Percentiles rank a stretch among this genome's conserved stretches.
Evolutionary conservation across 208 protist species (phyloP).

Genomic region (Acanthamoeba castellanii): DNA sequence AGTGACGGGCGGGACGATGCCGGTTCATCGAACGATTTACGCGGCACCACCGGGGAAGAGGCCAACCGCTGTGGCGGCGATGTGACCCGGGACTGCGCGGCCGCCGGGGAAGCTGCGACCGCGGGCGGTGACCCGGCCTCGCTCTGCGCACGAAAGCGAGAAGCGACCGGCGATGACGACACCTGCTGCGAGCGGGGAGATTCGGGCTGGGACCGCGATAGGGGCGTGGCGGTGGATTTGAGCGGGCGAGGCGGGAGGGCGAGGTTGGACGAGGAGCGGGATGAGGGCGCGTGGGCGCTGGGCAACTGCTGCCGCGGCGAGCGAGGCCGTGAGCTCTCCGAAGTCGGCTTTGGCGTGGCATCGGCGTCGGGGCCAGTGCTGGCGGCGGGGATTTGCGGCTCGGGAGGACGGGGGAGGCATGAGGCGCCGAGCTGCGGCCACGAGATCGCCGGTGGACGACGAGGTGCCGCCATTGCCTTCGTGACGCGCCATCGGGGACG

Average conservation of each 20-base stretch:
- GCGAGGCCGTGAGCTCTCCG: neutral
- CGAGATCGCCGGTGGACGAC: neutral
- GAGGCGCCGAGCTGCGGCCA: neutral
- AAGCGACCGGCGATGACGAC: neutral
- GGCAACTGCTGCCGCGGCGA: neutral
- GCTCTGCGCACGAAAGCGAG: neutral
- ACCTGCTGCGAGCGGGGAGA: neutral
- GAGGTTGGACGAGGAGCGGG: conserved; percentile 13
- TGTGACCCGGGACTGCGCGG: neutral
- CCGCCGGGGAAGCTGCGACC: too few species aligned
- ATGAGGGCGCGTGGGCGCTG: neutral
- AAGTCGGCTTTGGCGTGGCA: neutral
- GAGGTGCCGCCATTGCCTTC: neutral
- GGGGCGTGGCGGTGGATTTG: neutral
- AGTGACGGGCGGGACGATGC: neutral
- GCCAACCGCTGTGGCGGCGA: neutral
- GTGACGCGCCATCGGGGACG: neutral
- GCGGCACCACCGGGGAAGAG: neutral
- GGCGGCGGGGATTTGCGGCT: neutral
- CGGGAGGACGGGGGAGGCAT: neutral
- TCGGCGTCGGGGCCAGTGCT: neutral
- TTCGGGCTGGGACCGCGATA: neutral
- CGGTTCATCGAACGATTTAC: neutral
- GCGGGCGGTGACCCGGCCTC: neutral
- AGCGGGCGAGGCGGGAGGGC: neutral